phyloP scores from a whole-genome alignment of 352 stramenopile species.

The Globisporangium mamillatum region DNA sequence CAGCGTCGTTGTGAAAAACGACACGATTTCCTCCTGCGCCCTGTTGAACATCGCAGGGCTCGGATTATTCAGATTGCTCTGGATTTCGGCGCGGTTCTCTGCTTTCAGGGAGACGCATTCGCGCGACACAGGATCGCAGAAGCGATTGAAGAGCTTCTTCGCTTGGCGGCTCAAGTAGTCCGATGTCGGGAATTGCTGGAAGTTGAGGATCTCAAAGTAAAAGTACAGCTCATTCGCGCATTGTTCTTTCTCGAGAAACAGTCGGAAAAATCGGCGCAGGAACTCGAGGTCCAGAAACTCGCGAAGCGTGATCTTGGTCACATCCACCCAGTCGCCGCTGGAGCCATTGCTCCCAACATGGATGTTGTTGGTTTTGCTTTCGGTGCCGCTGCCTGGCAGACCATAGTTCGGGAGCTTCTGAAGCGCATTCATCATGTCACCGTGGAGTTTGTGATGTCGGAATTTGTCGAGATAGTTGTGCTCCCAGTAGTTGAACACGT shows the following conservation, averaged over 20 bases:
- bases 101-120: slow-evolving; percentile 48
- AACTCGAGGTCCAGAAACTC: slow-evolving; percentile 63
- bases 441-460: slow-evolving; percentile 28
- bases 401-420: slow-evolving; percentile 20
- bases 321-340: slow-evolving; percentile 35
- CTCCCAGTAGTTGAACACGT: slow-evolving; percentile 59
- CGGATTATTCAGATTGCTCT: slow-evolving; percentile 31
- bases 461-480: slow-evolving; percentile 45
- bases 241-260: slow-evolving; percentile 74
- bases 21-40: slow-evolving; percentile 62
- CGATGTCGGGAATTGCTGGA: slow-evolving; percentile 74
- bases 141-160: slow-evolving; percentile 63
- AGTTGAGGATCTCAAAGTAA: slow-evolving; percentile 70
- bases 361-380: slow-evolving; percentile 14
- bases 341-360: slow-evolving; percentile 7
- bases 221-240: slow-evolving; percentile 71
- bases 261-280: slow-evolving; percentile 53
- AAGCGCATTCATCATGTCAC: slow-evolving; percentile 38
- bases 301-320: slow-evolving; percentile 46
- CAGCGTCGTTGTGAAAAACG: slow-evolving; percentile 60
- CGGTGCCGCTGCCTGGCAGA: not conserved
- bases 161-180: slow-evolving; percentile 66
- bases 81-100: slow-evolving; percentile 28
- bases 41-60: slow-evolving; percentile 72
- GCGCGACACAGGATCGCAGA: slow-evolving; percentile 60